Conservation (phyloP, 2,329 filamentous ascomycete species). For the Curvularia lunata region DNA sequence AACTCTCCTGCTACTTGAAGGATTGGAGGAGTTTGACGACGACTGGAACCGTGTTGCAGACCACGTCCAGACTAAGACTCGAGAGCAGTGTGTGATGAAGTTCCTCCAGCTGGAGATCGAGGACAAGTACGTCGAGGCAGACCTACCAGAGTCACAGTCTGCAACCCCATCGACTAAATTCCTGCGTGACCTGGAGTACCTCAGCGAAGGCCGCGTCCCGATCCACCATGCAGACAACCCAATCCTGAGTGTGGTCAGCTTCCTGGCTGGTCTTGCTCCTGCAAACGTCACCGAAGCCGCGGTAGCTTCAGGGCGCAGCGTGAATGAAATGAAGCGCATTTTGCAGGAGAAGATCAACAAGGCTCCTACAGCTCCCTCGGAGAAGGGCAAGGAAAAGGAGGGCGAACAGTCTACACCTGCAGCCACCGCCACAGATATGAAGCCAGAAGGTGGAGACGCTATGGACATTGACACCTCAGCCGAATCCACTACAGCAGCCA, state of each 20-base stretch:
- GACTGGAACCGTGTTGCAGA: conserved; percentile 94
- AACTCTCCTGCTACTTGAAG: conserved; percentile 86
- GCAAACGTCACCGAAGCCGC: conserved; percentile 83
- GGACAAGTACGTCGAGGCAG: conserved; percentile 91
- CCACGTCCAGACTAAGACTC: conserved; percentile 87
- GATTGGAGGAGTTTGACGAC: conserved; percentile 89
- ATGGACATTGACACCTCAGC: conserved; percentile 64
- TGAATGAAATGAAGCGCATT: conserved; percentile 81
- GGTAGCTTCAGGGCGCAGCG: conserved; percentile 79
- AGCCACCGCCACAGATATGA: conserved; percentile 53
- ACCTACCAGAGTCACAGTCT: conserved; percentile 59
- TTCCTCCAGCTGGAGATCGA: conserved; percentile 97
- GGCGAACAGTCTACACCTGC: conserved; percentile 59
- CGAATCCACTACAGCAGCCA: conserved; percentile 52
- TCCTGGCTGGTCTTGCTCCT: conserved; percentile 88
- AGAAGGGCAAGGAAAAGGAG: conserved; percentile 66
- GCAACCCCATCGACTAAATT: conserved; percentile 55
- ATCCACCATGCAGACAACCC: conserved; percentile 95
- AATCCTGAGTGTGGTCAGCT: conserved; percentile 93
- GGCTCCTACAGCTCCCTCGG: conserved; percentile 51
- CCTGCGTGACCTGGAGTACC: conserved; percentile 64
- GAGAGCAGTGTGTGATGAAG: conserved; percentile 95
- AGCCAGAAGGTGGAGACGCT: conserved; percentile 61
- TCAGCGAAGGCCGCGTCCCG: conserved; percentile 77
- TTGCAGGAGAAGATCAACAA: conserved; percentile 80